Evolutionary conservation across 495 filamentous ascomycete genomes (phyloP), one percentile per base, ranked within the genome.

Genomic region (Trichocladium antarcticum): DNA sequence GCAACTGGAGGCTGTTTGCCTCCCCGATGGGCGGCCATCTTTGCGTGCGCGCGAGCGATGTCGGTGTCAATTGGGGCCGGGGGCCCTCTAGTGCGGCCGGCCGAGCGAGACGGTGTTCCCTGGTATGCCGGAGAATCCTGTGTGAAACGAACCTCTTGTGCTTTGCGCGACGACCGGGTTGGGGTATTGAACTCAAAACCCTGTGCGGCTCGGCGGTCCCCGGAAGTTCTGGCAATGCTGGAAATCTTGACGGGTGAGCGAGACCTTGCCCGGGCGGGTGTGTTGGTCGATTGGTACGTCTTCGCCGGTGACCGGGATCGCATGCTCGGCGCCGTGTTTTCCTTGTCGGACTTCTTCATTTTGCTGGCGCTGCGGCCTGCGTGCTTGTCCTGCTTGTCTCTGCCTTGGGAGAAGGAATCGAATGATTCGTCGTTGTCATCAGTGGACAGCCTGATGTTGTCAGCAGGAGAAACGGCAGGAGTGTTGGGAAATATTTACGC

Each of bases 161-260:
- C 0, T 20, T 52, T 55, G 44, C n/a, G 43, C 14, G 49, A 39
- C 14, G 56, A 47, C 6, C 28, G 34, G 22, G 42, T 45, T 3
- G 32, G 24, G 17, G 38, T 10, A 10, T 34, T 21, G 37, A 5
- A 21, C 0, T 44, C 37, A n/a, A 44, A 46, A 12, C 31, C 47
- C 22, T 42, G 47, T 11, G 22, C 11, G 15, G 47, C 42, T 10
- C 47, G 47, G 21, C 37, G 47, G 38, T 32, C 42, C 22, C 52
- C 44, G 16, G 46, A 43, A 17, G 45, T 42, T 0, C 48, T 51
- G 14, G 2, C 22, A 15, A 35, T 12, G 46, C 37, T 50, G 31
- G 32, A 28, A 22, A 40, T 45, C 40, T 58, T 63, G 47, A 39
- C 35, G 0, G 60, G 60, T n/a, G 60, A 63, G 4, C 45, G 53